Base-by-base conservation (phyloP, 148 eudicot genomes). In the Rhododendron molle region DNA sequence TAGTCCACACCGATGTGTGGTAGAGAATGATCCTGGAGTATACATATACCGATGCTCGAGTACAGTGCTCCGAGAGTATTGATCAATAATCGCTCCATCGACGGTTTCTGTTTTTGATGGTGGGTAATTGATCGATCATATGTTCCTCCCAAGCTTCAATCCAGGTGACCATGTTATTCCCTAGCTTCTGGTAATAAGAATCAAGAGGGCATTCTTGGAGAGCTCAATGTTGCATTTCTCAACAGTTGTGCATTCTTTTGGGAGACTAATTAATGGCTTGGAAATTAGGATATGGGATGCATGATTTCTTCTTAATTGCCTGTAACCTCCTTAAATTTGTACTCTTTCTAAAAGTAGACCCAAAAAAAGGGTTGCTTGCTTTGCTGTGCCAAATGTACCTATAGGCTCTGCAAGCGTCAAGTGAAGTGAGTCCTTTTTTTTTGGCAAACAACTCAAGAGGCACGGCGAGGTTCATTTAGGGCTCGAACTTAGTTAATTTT, bases 101-200 rank as follows among this genome's bases (percentile, higher is more conserved):
- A 78, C 49, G 28, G 78, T 21, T 20, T 54, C 34, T 3, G 88
- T 32, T 34, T 54, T 34, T 8, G 28, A 23, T 1, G 89, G 69
- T 34, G 89, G 80, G 86, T 88, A 50, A 12, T 47, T 47, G 50
- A 47, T 89, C 44, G 50, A 47, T 89, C 44, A 40, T 40, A 85
- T 85, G 85, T 62, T 89, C 88, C 23, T 87, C 86, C 89, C 91
- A 89, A 16, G 88, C 86, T 47, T 89, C 85, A 34, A 89, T 89
- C 91, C 88, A 89, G 28, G 91, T 89, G 49, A 89, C 86, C 89
- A 87, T 86, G 34, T 84, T 88, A 74, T 88, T 89, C 15, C 79
- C 44, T 6, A 40, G 89, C 90, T 86, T 90, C 74, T 83, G 30
- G 72, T 88, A 88, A 86, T 90, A 90, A 7, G 89, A 88, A 58